Base-by-base conservation (phyloP, 2,329 filamentous ascomycete species). In the Metarhizium anisopliae region DNA sequence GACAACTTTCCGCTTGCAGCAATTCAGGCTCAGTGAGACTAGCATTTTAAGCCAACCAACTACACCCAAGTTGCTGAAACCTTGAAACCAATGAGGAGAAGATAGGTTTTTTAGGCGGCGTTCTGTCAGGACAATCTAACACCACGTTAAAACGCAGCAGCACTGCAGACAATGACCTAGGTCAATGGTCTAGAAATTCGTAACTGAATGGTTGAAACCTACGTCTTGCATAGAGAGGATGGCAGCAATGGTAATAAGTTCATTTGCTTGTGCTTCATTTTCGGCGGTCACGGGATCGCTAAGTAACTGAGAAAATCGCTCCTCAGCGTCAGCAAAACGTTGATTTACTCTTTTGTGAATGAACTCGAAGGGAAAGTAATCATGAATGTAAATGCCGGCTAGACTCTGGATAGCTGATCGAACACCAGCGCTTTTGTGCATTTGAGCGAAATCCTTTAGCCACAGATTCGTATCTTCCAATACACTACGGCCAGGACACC, bases 151-250 rank as follows among this genome's bases (percentile, higher is more conserved):
- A 16, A 32, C 6, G 32, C 5, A 51, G 3, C 36, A 14, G 32
- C 18, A 38, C 30, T 16, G 2, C 32, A n/a, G 18, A 18, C 18
- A 18, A 18, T 18, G 18, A 18, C 18, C 18, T 18, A 18, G 18
- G 18, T 18, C 18, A 18, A 18, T 18, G 18, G 18, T 1, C 18
- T 18, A 18, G 18, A 18, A 18, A 18, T 18, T 18, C 18, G 18
- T 18, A 18, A 51, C 18, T 7, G 32, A 51, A 29, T 29, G 45
- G 13, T 11, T 47, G 5, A 29, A 53, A 64, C 69, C 61, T 58
- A 72, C 70, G 57, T 73, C 70, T 61, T 72, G 70, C 70, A 73
- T 72, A 1, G 70, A 72, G 7, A 73, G 62, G 40, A 73, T 63
- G 1, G 68, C 65, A 4, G 66, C 63, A 56, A 74, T 70, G 6